Evolutionary conservation across 345 rosid species (phyloP), one percentile per base, ranked within the genome.

Genomic region (Corchorus olitorius): DNA sequence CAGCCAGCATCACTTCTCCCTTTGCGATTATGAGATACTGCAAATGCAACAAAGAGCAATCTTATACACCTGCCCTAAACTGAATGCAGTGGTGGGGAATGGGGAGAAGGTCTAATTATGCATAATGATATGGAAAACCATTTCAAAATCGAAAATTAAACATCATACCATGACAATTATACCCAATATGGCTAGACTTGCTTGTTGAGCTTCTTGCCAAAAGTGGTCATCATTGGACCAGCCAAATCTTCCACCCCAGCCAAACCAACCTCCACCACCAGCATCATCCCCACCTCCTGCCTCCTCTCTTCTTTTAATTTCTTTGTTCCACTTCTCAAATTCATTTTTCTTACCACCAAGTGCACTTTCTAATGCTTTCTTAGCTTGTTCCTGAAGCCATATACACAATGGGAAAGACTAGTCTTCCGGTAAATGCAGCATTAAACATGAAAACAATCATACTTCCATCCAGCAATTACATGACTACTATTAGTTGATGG

Each of bases 321-420:
- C 98, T 83, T 86, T 80, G 83, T 88, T 82, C 94, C 98, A 94
- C 84, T 86, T 89, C 77, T 91, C 93, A 60, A 88, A 91, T 78
- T 94, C 99, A 73, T 71, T 82, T 75, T 90, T 93, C 92, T 93
- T 93, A 65, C 93, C 99, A 17, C 94, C 99, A 54, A 94, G 91
- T 10, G 99, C 99, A 56, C 84, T 87, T 78, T 94, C 98, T 81
- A 94, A 82, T 45, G 98, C 90, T 81, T 88, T 93, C 75, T 85
- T 89, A 74, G 98, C 99, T 89, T 87, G 93, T 17, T 94, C 98
- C 97, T 94, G 82, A 77, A 76, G 72, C 50, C 74, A 65, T 10
- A 64, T 10, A 64, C 12, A 74, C 20, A 75, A 75, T 1, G 59
- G 9, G 55, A 65, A 76, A 12, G 4, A 10, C 55, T 33, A 53